A percentile compares a stretch with the other conserved stretches of the same genome.
phyloP scores from a whole-genome alignment of 2,329 filamentous ascomycete genomes.

The Calcarisporium arbuscula region DNA sequence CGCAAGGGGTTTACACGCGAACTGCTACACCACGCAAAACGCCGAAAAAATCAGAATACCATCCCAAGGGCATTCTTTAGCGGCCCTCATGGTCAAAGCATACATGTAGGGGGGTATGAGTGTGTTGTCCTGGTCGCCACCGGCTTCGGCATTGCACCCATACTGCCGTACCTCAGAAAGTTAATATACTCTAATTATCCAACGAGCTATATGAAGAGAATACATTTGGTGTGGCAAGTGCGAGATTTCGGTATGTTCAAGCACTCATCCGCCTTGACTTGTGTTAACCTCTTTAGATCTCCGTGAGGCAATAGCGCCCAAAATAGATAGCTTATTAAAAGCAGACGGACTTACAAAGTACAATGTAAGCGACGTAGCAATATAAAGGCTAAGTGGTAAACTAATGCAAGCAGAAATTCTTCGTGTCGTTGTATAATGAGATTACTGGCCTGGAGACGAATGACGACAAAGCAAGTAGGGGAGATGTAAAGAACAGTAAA shows the following conservation, averaged over 20 bases:
- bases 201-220: constrained; percentile 1
- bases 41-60: not conserved
- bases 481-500: too few relatives aligned
- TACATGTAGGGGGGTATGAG: not conserved
- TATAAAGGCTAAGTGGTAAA: too few relatives aligned
- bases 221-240: constrained; percentile 1
- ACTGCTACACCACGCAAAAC: not conserved
- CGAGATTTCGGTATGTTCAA: not conserved
- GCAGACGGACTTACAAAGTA: too few relatives aligned
- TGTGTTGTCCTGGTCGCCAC: constrained; percentile 1
- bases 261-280: too few relatives aligned
- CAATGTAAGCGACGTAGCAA: too few relatives aligned
- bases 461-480: too few relatives aligned
- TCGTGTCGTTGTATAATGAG: too few relatives aligned
- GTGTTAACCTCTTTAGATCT: not conserved
- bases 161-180: constrained; percentile 1
- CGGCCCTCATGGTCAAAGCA: not conserved
- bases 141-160: not conserved
- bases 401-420: too few relatives aligned
- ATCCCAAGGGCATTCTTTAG: not conserved
- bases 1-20: not conserved
- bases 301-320: not conserved
- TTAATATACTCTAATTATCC: not conserved
- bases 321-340: too few relatives aligned
- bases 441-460: too few relatives aligned